Conservation (phyloP, 2,329 filamentous ascomycete genomes). For the Epicoccum sorghinum region DNA sequence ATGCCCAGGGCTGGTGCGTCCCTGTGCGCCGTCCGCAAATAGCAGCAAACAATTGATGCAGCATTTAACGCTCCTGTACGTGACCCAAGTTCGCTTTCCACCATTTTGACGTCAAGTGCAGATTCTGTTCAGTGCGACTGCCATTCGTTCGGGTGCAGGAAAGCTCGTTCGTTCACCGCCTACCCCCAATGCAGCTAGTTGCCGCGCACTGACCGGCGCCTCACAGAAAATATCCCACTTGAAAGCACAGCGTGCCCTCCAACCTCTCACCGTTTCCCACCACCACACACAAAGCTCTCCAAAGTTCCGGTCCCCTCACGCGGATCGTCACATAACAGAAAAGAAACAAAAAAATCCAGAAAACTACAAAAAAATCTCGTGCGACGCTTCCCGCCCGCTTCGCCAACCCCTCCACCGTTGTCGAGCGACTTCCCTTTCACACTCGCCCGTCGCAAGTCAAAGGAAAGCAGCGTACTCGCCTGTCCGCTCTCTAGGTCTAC, state of each 20-base stretch:
- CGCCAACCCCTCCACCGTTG: slow-evolving; percentile 28
- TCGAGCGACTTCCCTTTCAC: slow-evolving; percentile 20
- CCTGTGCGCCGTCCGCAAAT: slow-evolving; percentile 1
- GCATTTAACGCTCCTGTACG: neutral
- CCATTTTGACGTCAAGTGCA: slow-evolving; percentile 7
- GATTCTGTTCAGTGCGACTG: slow-evolving; percentile 7
- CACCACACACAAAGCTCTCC: slow-evolving; percentile 33
- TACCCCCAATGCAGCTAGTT: slow-evolving; percentile 21
- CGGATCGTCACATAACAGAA: slow-evolving; percentile 45
- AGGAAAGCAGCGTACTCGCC: slow-evolving; percentile 28
- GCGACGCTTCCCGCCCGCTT: slow-evolving; percentile 36
- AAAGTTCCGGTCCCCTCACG: slow-evolving; percentile 40
- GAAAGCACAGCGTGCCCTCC: slow-evolving; percentile 13
- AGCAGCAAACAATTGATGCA: neutral
- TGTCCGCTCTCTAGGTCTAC: slow-evolving; percentile 28
- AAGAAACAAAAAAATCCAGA: slow-evolving; percentile 49
- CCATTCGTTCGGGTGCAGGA: slow-evolving; percentile 15
- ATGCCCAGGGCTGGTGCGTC: slow-evolving; percentile 5
- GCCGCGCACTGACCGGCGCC: slow-evolving; percentile 17
- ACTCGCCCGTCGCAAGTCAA: slow-evolving; percentile 21
- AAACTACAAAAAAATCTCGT: slow-evolving; percentile 45
- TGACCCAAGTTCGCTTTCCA: neutral
- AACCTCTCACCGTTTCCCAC: slow-evolving; percentile 18
- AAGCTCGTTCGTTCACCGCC: slow-evolving; percentile 21
- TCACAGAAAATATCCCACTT: slow-evolving; percentile 22